Conservation (phyloP, 2,329 filamentous ascomycete genomes). For the Hyphodiscus sp. region DNA sequence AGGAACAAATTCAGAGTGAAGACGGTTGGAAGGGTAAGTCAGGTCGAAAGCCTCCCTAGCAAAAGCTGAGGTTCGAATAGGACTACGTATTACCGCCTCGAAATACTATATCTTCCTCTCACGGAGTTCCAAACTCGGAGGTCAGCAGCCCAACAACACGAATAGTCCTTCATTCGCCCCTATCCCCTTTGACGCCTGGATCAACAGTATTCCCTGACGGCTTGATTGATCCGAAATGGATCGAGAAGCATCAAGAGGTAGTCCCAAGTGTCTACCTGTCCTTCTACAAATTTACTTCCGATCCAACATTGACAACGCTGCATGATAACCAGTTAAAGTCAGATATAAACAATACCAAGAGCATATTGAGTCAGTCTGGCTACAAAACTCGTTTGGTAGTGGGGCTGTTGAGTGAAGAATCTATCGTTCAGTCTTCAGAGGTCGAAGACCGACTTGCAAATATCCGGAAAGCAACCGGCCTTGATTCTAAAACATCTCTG, state of each 20-base stretch:
- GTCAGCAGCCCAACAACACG: conserved; percentile 36
- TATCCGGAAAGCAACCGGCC: conserved; percentile 70
- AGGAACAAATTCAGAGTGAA: conserved; percentile 59
- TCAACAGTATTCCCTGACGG: conserved; percentile 87
- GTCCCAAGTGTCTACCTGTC: conserved; percentile 75
- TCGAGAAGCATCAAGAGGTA: conserved; percentile 80
- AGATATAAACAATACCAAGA: conserved; percentile 74
- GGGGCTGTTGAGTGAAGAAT: conserved; percentile 69
- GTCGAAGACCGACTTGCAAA: conserved; percentile 71
- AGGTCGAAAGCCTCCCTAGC: conserved; percentile 17
- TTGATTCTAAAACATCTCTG: conserved; percentile 73
- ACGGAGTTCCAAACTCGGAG: conserved; percentile 34
- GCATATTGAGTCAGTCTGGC: conserved; percentile 58
- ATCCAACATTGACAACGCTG: conserved; percentile 67
- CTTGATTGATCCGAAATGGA: conserved; percentile 73
- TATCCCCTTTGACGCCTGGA: conserved; percentile 80
- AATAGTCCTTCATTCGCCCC: conserved; percentile 74
- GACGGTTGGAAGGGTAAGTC: conserved; percentile 71
- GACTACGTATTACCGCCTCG: conserved; percentile 48
- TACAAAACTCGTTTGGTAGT: conserved; percentile 75
- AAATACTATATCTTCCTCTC: conserved; percentile 39
- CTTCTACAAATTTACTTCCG: conserved; percentile 71
- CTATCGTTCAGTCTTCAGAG: conserved; percentile 47
- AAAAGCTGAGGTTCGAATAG: conserved; percentile 34
- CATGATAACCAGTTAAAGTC: conserved; percentile 82